Evolutionary conservation across 2,329 filamentous ascomycete genomes (phyloP).

Genomic region (Penicillium corylophilum): DNA sequence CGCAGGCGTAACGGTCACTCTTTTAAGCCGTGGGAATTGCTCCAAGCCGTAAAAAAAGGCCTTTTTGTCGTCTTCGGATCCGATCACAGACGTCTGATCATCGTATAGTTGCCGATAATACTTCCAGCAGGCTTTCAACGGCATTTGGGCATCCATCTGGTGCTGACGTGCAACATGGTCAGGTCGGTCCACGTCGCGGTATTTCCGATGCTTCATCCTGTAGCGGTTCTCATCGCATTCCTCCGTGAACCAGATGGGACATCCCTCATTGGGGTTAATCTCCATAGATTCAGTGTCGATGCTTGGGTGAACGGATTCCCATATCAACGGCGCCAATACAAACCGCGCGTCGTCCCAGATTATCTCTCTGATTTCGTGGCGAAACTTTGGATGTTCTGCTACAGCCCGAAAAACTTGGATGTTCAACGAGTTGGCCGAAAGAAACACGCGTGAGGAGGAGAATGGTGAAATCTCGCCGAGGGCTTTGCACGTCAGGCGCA

Average conservation of each 20-base stretch:
- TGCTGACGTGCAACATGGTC: conserved; percentile 5
- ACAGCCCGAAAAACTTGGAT: too few species aligned
- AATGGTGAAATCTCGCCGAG: too few species aligned
- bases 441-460: too few species aligned
- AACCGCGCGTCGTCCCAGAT: conserved; percentile 34
- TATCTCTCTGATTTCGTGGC: too few species aligned
- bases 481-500: too few species aligned
- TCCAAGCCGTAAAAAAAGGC: conserved; percentile 36
- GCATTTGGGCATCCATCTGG: conserved; percentile 13
- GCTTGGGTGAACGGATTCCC: neutral
- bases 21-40: conserved; percentile 38
- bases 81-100: conserved; percentile 34
- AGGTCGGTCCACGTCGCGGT: conserved; percentile 7
- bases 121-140: conserved; percentile 26
- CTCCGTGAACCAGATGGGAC: conserved; percentile 15
- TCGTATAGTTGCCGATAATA: conserved; percentile 34
- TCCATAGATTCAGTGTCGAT: conserved; percentile 3
- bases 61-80: conserved; percentile 25
- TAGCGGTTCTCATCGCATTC: conserved; percentile 12
- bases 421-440: too few species aligned
- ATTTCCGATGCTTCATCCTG: conserved; percentile 7
- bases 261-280: conserved; percentile 6
- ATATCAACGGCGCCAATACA: conserved; percentile 2
- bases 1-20: conserved; percentile 42
- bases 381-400: too few species aligned